Evolutionary conservation across 768 basidiomycete species (phyloP), one percentile per base, ranked within the genome.

Genomic region (Boletus tylopilopsis): DNA sequence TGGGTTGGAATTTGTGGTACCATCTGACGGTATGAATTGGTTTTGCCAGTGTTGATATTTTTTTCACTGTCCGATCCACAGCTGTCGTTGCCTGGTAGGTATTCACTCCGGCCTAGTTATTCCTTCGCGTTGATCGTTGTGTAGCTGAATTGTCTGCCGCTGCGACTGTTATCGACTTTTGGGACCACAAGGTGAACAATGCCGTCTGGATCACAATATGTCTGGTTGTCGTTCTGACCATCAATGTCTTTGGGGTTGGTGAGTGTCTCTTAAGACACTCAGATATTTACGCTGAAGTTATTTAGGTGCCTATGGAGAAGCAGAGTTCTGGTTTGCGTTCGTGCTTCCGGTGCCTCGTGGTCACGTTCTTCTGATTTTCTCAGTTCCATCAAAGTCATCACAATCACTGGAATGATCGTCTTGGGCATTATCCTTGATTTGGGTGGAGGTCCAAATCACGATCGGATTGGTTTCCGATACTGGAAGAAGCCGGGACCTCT

Each of bases 401-500:
- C 73, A 4, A 71, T 77, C 36, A 59, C 59, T 4, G 73, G 72
- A 8, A 56, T 74, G 30, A 67, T 73, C 23, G 68, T 79, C 19
- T 59, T 72, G 7, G 75, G 76, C 9, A 64, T 79, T 32, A 56
- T 79, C n/a, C 47, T 63, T 27, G 62, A 80, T 53, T 68, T 80
- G 16, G 80, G 80, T 37, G 82, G 81, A 33, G 79, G 74, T 0
- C 78, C 80, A 2, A 70, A 69, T 41, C 72, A 74, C 34, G 76
- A 80, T 46, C 71, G 79, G 24, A 64, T 76, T 47, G 79, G 61
- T 13, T 73, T 73, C 50, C 68, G 68, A n/a, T 74, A 69, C 55
- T 74, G 71, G 71, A 68, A 61, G 50, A 38, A 80, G 45, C 82
- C 81, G 0, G 83, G 83, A 5, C 77, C 81, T 1, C 77, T 84